phyloP scores from a whole-genome alignment of 768 basidiomycete genomes.

The Termitomyces eurrhizus region DNA sequence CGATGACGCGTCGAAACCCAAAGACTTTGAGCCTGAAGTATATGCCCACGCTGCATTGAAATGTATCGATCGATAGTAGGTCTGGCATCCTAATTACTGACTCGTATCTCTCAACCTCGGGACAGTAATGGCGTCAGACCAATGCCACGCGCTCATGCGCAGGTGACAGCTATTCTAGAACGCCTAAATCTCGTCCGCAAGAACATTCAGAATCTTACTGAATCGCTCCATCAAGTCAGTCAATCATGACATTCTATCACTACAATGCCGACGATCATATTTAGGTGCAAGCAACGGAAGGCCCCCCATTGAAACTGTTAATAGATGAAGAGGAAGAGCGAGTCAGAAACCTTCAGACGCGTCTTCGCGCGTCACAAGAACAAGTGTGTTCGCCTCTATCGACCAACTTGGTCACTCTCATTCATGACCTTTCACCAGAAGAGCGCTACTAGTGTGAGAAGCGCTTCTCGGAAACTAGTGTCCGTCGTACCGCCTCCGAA shows the following conservation, averaged over 20 bases:
- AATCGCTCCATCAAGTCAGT: slow-evolving; percentile 30
- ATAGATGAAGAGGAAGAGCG: slow-evolving; percentile 39
- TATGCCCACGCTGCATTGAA: slow-evolving; percentile 74
- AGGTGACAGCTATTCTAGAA: slow-evolving; percentile 39
- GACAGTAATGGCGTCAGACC: slow-evolving; percentile 38
- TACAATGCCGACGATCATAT: slow-evolving; percentile 13
- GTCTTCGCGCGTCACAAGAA: slow-evolving; percentile 35
- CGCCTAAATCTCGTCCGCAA: slow-evolving; percentile 34
- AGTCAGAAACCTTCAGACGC: slow-evolving; percentile 33
- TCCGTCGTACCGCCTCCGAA: slow-evolving; percentile 9
- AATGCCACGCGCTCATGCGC: slow-evolving; percentile 48
- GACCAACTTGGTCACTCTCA: not conserved
- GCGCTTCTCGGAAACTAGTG: slow-evolving; percentile 4
- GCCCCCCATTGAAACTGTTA: slow-evolving; percentile 28
- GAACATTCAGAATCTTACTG: slow-evolving; percentile 31
- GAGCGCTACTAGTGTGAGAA: not conserved
- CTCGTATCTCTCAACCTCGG: slow-evolving; percentile 9
- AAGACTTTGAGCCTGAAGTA: slow-evolving; percentile 65
- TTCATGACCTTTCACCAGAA: slow-evolving; percentile 18
- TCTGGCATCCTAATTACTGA: slow-evolving; percentile 7
- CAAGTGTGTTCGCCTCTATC: slow-evolving; percentile 26
- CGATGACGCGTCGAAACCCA: slow-evolving; percentile 32
- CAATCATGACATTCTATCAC: not conserved
- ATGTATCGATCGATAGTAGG: slow-evolving; percentile 76
- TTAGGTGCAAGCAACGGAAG: slow-evolving; percentile 22